Base-by-base conservation (phyloP, 2,329 filamentous ascomycete species). In the Rugonectria rugulosa region DNA sequence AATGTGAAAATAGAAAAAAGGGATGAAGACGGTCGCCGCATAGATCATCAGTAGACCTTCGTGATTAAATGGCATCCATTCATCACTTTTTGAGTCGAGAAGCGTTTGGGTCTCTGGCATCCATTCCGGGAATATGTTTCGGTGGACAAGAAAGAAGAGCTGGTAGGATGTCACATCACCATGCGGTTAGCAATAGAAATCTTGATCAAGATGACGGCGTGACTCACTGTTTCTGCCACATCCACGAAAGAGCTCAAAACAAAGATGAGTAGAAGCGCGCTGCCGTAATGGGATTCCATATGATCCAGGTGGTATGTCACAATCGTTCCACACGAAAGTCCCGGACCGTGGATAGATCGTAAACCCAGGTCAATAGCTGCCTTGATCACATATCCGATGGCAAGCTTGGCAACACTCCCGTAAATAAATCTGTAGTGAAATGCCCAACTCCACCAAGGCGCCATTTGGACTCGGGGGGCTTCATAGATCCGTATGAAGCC, bases 111-210 rank as follows among this genome's bases (percentile, higher is more conserved):
- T 12, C 24, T 41, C 27, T 8, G 46, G 36, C 20, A 41, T 41
- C 49, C 41, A 53, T 31, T 20, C 19, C 5, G 32, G 49, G 11
- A 24, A 29, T 32, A 38, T 12, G 15, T 6, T 7, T 17, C 14
- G 31, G 12, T 53, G 49, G 9, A 20, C 19, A 12, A 53, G 20
- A 17, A 38, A 38, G 10, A 53, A 32, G 10, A 45, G 23, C 49
- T 45, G 20, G n/a, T 15, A 43, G 14, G 19, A 24, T 32, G 11
- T 24, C 26, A 6, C 17, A 23, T 27, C 14, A 10, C 3, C 21
- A 7, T n/a, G n/a, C n/a, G n/a, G 27, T 45, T 45, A 21, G 40
- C 10, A 11, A 12, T 24, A 11, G 10, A 6, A 12, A 11, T 6
- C 19, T n/a, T n/a, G n/a, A n/a, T n/a, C 20, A 9, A 26, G 11